Evolutionary conservation across 1,284 basidiomycete genomes (phyloP).

Genomic region (Boletus hoseneyae): DNA sequence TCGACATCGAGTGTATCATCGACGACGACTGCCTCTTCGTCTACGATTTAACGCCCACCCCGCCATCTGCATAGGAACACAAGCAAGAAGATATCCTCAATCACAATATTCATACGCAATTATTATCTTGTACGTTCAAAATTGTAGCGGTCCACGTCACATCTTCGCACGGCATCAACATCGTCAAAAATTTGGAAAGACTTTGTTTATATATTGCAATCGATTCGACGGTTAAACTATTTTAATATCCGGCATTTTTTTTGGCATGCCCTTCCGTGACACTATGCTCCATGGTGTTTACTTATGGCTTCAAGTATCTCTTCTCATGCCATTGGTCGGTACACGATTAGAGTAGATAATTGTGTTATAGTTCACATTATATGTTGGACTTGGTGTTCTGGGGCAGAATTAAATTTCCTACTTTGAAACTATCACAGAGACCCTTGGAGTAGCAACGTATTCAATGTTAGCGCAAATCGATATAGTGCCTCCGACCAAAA

Average conservation of each 20-base stretch:
- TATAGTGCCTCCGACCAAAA: too few species aligned
- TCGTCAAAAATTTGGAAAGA: conserved; percentile 19
- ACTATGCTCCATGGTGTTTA: conserved; percentile 14
- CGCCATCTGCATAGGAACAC: conserved; percentile 23
- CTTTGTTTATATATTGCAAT: conserved; percentile 28
- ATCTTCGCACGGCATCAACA: conserved; percentile 10
- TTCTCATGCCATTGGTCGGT: conserved; percentile 16
- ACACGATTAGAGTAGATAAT: conserved; percentile 17
- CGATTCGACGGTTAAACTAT: conserved; percentile 23
- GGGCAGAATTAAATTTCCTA: conserved; percentile 5
- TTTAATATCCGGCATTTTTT: conserved; percentile 24
- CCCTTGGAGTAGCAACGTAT: too few species aligned
- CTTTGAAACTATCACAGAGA: neutral
- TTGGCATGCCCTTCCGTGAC: conserved; percentile 11
- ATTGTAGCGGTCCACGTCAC: conserved; percentile 8
- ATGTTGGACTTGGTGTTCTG: conserved; percentile 10
- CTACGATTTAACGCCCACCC: conserved; percentile 20
- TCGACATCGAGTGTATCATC: conserved; percentile 21
- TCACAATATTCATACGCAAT: conserved; percentile 5
- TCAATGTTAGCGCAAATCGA: too few species aligned
- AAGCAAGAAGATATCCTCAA: conserved; percentile 9
- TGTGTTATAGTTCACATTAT: conserved; percentile 31
- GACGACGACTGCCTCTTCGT: conserved; percentile 15
- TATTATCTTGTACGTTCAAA: conserved; percentile 13
- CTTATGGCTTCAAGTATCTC: conserved; percentile 20